phyloP scores from a whole-genome alignment of 257 asterid species.

The Solanum phureja region DNA sequence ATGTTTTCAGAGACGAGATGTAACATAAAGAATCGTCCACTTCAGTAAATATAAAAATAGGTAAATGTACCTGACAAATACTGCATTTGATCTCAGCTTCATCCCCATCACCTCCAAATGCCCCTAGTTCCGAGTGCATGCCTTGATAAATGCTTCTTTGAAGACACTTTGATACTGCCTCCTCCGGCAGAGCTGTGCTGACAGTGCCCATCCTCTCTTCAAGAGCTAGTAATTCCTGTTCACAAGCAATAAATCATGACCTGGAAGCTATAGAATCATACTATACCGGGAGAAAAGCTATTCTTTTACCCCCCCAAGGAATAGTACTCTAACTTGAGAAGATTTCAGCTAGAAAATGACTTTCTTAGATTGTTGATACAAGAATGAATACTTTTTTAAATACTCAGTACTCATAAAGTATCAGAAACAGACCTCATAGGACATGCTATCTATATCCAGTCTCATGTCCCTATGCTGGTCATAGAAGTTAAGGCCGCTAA shows the following conservation, averaged over 20 bases:
- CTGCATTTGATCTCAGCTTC: constrained; percentile 67
- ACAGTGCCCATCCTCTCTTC: constrained; percentile 91
- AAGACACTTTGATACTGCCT: constrained; percentile 56
- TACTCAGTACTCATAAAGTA: neutral
- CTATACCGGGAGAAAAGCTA: neutral
- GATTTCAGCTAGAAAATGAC: neutral
- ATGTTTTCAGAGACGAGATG: neutral
- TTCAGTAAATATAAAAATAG: neutral
- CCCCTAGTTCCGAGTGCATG: constrained; percentile 9
- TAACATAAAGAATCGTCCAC: neutral
- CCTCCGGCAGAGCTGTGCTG: constrained; percentile 81
- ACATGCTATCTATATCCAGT: constrained; percentile 85
- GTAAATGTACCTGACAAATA: constrained; percentile 63
- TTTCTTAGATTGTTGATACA: neutral
- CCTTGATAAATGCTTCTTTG: constrained; percentile 31
- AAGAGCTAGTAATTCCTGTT: constrained; percentile 79
- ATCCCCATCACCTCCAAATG: constrained; percentile 19
- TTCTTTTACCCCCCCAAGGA: neutral
- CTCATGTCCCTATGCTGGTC: constrained; percentile 88
- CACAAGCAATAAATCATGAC: neutral
- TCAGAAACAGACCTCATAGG: constrained; percentile 64
- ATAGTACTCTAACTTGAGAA: neutral
- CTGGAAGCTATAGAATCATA: neutral
- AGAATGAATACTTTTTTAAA: neutral
- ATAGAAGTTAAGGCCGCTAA: constrained; percentile 48